Evolutionary conservation across 2,329 filamentous ascomycete genomes (phyloP).

Genomic region (Trichoderma cornu-damae): DNA sequence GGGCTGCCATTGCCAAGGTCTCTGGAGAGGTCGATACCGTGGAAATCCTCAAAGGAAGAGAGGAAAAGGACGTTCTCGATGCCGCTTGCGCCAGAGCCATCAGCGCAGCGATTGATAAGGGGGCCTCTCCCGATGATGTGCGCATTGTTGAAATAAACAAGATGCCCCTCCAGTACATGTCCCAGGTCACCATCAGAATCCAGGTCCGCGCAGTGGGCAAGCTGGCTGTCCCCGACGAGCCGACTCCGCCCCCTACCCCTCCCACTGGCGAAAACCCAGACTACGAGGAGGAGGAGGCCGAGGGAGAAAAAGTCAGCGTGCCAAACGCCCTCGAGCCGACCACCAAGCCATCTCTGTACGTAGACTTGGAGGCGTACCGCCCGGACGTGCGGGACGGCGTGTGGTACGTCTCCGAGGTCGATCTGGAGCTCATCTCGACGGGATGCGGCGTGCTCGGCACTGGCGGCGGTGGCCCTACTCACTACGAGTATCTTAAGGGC

Average conservation of each 20-base stretch:
- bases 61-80: constrained; percentile 36
- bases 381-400: constrained; percentile 30
- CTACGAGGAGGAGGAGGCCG: constrained; percentile 19
- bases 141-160: constrained; percentile 44
- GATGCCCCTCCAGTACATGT: constrained; percentile 36
- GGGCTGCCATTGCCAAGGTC: constrained; percentile 54
- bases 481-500: constrained; percentile 42
- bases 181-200: constrained; percentile 33
- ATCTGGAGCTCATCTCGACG: constrained; percentile 34
- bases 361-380: constrained; percentile 30
- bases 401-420: constrained; percentile 36
- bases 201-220: constrained; percentile 34
- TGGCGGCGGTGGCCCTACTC: constrained; percentile 35
- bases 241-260: constrained; percentile 25
- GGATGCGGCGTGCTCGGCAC: constrained; percentile 37
- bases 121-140: constrained; percentile 32
- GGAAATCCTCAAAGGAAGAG: constrained; percentile 39
- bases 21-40: constrained; percentile 49
- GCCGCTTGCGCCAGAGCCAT: constrained; percentile 36
- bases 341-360: constrained; percentile 29
- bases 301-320: constrained; percentile 27
- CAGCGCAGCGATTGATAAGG: constrained; percentile 30
- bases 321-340: constrained; percentile 29
- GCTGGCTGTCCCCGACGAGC: constrained; percentile 29
- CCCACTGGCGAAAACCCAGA: not conserved